A percentile compares a stretch with the other conserved stretches of the same genome.
phyloP scores from a whole-genome alignment of 169 alveolate genomes.

The Plasmodium chabaudi region DNA sequence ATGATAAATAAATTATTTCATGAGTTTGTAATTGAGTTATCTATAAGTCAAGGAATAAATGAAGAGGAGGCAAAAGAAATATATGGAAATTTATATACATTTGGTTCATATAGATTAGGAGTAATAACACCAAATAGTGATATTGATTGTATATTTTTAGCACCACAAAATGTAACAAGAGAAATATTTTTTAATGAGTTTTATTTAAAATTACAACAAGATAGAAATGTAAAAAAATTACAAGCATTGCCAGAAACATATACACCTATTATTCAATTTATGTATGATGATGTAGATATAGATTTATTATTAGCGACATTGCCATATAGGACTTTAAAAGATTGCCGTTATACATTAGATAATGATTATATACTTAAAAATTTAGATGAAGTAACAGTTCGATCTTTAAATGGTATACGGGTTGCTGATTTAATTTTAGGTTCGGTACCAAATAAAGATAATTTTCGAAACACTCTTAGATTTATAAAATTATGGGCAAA shows the following conservation, averaged over 20 bases:
- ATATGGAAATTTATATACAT: conserved; percentile 94
- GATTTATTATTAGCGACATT: conserved; percentile 97
- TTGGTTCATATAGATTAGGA: conserved; percentile 98
- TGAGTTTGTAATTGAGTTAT: conserved; percentile 90
- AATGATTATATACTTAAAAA: conserved; percentile 86
- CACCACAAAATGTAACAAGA: conserved; percentile 96
- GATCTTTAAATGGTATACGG: conserved; percentile 95
- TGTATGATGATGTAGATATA: conserved; percentile 94
- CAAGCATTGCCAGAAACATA: conserved; percentile 96
- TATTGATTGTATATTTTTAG: conserved; percentile 98
- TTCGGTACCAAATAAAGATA: conserved; percentile 94
- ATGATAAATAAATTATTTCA: conserved; percentile 90
- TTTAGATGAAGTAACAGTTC: conserved; percentile 92
- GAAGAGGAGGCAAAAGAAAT: conserved; percentile 92
- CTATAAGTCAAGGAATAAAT: conserved; percentile 88
- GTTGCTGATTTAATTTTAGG: conserved; percentile 95
- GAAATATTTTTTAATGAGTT: conserved; percentile 94
- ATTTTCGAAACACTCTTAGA: conserved; percentile 94
- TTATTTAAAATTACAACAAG: conserved; percentile 90
- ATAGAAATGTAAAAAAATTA: conserved; percentile 92
- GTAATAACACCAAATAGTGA: conserved; percentile 98
- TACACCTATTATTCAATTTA: conserved; percentile 97
- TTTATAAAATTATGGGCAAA: conserved; percentile 98
- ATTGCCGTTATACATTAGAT: conserved; percentile 87
- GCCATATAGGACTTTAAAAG: conserved; percentile 86